Evolutionary conservation across 2,329 filamentous ascomycete species (phyloP).

Genomic region (Pseudocercospora musae): DNA sequence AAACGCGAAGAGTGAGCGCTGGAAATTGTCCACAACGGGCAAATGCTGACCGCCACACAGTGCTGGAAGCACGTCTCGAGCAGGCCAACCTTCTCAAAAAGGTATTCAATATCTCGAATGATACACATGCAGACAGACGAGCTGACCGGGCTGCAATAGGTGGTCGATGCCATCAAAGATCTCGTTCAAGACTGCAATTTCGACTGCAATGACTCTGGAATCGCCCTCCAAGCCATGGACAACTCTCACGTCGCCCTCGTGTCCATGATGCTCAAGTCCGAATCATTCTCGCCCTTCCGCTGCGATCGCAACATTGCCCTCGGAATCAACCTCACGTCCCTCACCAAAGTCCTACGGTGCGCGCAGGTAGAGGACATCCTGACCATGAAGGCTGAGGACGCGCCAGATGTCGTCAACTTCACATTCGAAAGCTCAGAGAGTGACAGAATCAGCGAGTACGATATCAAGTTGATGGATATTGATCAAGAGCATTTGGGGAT

Average conservation of each 20-base stretch:
- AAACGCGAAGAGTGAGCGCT: constrained; percentile 16
- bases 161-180: constrained; percentile 98
- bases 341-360: constrained; percentile 94
- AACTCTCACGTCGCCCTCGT: constrained; percentile 99
- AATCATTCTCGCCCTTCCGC: constrained; percentile 90
- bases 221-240: constrained; percentile 98
- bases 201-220: constrained; percentile 99
- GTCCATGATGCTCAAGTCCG: constrained; percentile 96
- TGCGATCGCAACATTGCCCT: constrained; percentile 99
- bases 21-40: neutral
- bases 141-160: constrained; percentile 51
- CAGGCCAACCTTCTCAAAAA: constrained; percentile 94
- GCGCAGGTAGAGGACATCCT: constrained; percentile 92
- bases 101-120: constrained; percentile 49
- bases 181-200: constrained; percentile 99
- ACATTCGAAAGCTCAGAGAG: constrained; percentile 86
- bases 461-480: constrained; percentile 99
- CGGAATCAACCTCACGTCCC: constrained; percentile 91
- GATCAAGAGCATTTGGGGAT: constrained; percentile 99
- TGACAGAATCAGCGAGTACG: constrained; percentile 96
- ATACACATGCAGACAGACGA: neutral
- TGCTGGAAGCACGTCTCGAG: constrained; percentile 97
- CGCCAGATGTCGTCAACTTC: constrained; percentile 91
- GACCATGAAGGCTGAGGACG: constrained; percentile 95
- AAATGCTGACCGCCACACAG: constrained; percentile 37